Percentiles rank a stretch among this genome's conserved stretches.
Conservation (phyloP, 2,329 filamentous ascomycete species). For the Sporothrix sp. region DNA sequence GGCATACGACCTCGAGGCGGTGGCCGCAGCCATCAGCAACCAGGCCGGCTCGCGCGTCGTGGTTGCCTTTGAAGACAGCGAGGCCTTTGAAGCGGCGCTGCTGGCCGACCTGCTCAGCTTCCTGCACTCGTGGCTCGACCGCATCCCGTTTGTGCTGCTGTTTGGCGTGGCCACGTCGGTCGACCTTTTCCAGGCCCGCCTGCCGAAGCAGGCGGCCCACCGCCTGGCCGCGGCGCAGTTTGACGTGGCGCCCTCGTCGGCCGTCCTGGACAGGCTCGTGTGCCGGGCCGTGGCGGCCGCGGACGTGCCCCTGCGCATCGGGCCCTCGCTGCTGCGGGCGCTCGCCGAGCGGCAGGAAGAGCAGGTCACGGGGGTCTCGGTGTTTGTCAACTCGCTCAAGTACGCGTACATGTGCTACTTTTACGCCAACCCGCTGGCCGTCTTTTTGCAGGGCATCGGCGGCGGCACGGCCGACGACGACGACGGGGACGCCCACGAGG, state of each 20-base stretch:
- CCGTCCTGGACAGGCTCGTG: constrained; percentile 65
- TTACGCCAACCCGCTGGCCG: constrained; percentile 65
- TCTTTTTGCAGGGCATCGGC: constrained; percentile 39
- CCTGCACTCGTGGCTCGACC: constrained; percentile 60
- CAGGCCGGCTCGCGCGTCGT: constrained; percentile 47
- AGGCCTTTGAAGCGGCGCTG: constrained; percentile 66
- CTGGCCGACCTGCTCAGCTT: constrained; percentile 61
- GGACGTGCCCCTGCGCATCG: constrained; percentile 50
- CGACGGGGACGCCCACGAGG: constrained; percentile 18
- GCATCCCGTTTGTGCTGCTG: constrained; percentile 66
- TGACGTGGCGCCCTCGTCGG: constrained; percentile 62
- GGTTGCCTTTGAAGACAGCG: constrained; percentile 69
- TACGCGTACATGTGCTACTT: constrained; percentile 84
- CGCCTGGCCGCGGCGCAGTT: constrained; percentile 63
- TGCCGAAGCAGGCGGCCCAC: constrained; percentile 59
- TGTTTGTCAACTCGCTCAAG: constrained; percentile 61
- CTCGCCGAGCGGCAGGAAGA: constrained; percentile 65
- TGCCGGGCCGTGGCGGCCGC: constrained; percentile 50
- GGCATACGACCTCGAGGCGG: constrained; percentile 67
- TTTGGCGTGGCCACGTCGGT: constrained; percentile 76
- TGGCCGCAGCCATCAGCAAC: constrained; percentile 48
- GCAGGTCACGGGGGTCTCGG: constrained; percentile 65
- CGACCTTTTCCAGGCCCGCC: constrained; percentile 65
- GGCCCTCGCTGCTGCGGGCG: constrained; percentile 50
- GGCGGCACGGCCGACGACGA: constrained; percentile 21